These are phyloP conservation scores for Apiotrichum akiyoshidainum DNA, from an alignment of 1,284 basidiomycete genomes.

Conservation along the genomic window DNA sequence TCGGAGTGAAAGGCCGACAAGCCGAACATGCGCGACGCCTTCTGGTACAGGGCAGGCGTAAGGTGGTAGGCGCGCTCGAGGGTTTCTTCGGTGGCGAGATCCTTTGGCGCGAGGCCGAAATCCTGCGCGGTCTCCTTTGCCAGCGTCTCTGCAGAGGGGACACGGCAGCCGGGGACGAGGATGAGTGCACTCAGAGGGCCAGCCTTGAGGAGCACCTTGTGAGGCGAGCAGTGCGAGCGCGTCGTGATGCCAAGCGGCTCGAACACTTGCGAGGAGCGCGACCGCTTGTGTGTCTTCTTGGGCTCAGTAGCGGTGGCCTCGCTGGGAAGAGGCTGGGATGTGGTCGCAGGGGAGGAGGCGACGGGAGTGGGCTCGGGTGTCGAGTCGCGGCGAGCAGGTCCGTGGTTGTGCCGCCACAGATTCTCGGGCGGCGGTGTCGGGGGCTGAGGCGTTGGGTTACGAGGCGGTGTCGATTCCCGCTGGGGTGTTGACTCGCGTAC, in stretches of 20 bases:
- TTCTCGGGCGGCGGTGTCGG: slow-evolving; percentile 4
- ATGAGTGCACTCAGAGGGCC: slow-evolving; percentile 6
- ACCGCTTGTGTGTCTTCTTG: not conserved
- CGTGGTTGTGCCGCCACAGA: slow-evolving; percentile 10
- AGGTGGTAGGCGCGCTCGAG: slow-evolving; percentile 21
- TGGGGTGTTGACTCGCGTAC: slow-evolving; percentile 5
- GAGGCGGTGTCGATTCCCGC: not conserved
- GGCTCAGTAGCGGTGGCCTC: not conserved
- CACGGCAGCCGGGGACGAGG: not conserved
- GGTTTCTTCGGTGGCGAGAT: slow-evolving; percentile 11
- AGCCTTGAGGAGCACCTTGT: slow-evolving; percentile 10
- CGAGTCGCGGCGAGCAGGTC: not conserved
- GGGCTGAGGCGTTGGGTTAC: not conserved
- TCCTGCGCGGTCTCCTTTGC: not conserved
- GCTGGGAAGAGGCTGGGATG: not conserved
- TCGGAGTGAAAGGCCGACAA: slow-evolving; percentile 33
- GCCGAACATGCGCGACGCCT: slow-evolving; percentile 38
- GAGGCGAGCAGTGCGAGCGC: slow-evolving; percentile 4
- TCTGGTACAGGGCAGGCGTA: slow-evolving; percentile 26
- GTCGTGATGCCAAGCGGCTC: not conserved
- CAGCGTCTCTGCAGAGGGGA: not conserved
- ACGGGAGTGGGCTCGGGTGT: not conserved
- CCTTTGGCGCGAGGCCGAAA: not conserved
- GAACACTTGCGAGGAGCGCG: not conserved
- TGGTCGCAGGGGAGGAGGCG: not conserved